These are phyloP conservation scores for Emericellopsis terricola DNA, from an alignment of 495 filamentous ascomycete species.

Conservation along the genomic window DNA sequence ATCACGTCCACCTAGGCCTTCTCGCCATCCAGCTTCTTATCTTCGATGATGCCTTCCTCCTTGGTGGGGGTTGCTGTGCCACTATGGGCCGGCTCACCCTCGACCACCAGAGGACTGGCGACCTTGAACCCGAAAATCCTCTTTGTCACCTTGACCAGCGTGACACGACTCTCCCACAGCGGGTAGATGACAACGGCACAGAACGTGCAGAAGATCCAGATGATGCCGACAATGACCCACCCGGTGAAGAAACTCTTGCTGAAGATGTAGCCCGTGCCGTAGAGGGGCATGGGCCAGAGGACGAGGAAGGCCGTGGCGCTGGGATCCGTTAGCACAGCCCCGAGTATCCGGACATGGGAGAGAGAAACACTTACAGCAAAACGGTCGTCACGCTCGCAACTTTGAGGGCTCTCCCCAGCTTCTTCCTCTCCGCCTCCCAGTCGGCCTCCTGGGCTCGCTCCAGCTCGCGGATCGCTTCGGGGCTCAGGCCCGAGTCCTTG, in stretches of 20 bases:
- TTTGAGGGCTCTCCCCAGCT: slow-evolving; percentile 42
- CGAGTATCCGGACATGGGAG: no score
- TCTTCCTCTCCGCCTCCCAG: slow-evolving; percentile 32
- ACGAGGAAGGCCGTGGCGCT: slow-evolving; percentile 44
- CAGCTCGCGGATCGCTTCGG: slow-evolving; percentile 21
- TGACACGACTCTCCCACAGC: slow-evolving; percentile 49
- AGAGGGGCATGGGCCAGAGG: slow-evolving; percentile 75
- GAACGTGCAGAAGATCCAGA: slow-evolving; percentile 52
- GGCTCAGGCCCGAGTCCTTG: slow-evolving; percentile 39
- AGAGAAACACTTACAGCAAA: slow-evolving; percentile 20
- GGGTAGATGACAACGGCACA: slow-evolving; percentile 50
- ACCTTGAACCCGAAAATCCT: no score
- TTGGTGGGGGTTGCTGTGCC: no score
- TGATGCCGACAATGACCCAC: slow-evolving; percentile 54
- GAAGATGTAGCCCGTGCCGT: slow-evolving; percentile 56
- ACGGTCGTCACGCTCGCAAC: slow-evolving; percentile 46
- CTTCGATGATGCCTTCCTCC: no score
- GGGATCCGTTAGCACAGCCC: background rate
- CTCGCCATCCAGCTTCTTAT: no score
- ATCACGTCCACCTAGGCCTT: no score
- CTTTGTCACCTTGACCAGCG: no score
- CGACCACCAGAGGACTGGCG: no score
- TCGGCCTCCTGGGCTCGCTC: slow-evolving; percentile 4
- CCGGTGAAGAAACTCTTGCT: slow-evolving; percentile 65
- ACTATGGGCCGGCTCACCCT: no score